These are phyloP conservation scores for Yamadazyma pseudoaaseri DNA, from an alignment of 1,139 yeast genomes.

Conservation along the genomic window DNA sequence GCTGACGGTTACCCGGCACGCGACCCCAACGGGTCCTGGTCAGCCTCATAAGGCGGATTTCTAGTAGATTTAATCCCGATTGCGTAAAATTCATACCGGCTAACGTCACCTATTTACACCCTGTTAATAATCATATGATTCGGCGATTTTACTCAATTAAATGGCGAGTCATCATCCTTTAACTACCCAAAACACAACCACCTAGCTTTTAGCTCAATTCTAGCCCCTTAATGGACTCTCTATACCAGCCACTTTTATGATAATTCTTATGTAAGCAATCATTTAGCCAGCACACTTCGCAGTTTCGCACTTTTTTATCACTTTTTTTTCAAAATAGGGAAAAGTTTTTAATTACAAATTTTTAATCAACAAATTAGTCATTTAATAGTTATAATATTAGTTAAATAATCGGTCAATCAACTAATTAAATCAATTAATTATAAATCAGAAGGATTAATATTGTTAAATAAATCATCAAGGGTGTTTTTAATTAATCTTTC, in stretches of 20 bases:
- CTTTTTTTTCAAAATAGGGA: not conserved
- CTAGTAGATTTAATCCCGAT: not conserved
- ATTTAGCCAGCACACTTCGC: conserved; percentile 13
- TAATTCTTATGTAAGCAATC: too few species aligned
- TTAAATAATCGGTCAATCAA: conserved; percentile 1
- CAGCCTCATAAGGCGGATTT: too few species aligned
- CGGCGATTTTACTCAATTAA: too few species aligned
- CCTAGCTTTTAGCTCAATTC: too few species aligned
- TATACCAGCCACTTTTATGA: too few species aligned
- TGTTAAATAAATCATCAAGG: not conserved
- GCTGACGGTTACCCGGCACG: not conserved
- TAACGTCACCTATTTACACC: not conserved
- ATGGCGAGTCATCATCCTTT: too few species aligned
- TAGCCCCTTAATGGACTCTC: too few species aligned
- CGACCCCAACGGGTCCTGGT: too few species aligned
- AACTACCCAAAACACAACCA: too few species aligned
- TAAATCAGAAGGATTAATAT: not conserved
- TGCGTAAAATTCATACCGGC: not conserved
- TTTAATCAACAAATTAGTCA: not conserved
- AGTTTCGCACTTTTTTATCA: conserved; percentile 6
- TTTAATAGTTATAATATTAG: not conserved
- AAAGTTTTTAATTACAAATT: conserved; percentile 1
- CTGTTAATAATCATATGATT: too few species aligned
- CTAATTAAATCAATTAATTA: not conserved
- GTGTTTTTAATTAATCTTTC: conserved; percentile 1